Evolutionary conservation across 306 rosid species (phyloP).

Genomic region (Cicer cuneatum): DNA sequence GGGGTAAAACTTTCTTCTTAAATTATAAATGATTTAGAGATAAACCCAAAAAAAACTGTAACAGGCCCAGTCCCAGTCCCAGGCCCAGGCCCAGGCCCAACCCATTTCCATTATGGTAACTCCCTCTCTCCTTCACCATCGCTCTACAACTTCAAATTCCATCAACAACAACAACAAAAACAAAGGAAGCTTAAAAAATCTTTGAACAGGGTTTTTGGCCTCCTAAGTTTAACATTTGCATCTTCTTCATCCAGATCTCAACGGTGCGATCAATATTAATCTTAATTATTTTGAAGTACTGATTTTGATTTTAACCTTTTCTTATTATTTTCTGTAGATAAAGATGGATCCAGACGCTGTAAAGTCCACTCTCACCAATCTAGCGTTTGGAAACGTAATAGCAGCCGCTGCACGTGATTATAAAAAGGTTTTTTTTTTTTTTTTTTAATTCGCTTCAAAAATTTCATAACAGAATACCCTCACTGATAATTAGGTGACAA

Average conservation of each 20-base stretch:
- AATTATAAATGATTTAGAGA: too few species aligned
- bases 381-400: constrained; percentile 88
- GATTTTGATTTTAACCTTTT: constrained; percentile 9
- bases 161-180: background rate
- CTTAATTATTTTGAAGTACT: background rate
- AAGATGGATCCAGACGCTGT: constrained; percentile 85
- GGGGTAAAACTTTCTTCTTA: too few species aligned
- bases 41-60: too few species aligned
- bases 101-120: too few species aligned
- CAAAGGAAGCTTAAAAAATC: constrained; percentile 1
- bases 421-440: constrained; percentile 55
- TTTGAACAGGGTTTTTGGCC: constrained; percentile 3
- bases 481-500: background rate
- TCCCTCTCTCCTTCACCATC: too few species aligned
- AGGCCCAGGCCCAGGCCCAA: too few species aligned
- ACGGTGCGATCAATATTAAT: background rate
- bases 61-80: too few species aligned
- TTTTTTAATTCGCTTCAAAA: constrained; percentile 9
- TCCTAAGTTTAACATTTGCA: background rate
- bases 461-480: background rate
- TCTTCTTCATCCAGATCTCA: constrained; percentile 17
- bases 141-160: constrained; percentile 35
- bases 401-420: constrained; percentile 95
- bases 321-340: background rate
- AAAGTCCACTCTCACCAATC: constrained; percentile 80